These are phyloP conservation scores for Malus orientalis DNA, from an alignment of 306 rosid species.

Conservation along the genomic window DNA sequence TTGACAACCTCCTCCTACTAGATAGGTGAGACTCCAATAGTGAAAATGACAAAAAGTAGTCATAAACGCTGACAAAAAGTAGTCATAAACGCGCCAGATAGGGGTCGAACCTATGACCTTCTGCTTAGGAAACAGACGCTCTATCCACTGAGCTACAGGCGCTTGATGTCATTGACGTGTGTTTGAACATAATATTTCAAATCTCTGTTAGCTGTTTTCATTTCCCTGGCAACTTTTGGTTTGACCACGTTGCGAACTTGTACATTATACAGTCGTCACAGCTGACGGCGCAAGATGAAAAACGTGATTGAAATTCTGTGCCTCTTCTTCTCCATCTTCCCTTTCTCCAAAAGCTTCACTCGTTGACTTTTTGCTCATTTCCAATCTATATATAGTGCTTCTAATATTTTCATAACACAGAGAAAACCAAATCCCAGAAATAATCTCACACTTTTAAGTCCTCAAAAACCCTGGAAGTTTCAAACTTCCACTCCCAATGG, in stretches of 20 bases:
- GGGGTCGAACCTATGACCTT: too few species aligned
- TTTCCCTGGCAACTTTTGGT: not conserved
- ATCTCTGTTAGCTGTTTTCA: too few species aligned
- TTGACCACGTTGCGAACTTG: conserved; percentile 24
- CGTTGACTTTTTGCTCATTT: conserved; percentile 17
- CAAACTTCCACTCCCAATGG: not conserved
- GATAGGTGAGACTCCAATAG: too few species aligned
- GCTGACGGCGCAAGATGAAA: conserved; percentile 50
- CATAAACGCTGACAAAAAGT: too few species aligned
- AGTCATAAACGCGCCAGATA: too few species aligned
- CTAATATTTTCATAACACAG: not conserved
- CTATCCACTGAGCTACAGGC: too few species aligned
- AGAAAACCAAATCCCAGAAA: not conserved
- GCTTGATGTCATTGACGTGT: too few species aligned
- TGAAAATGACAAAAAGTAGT: too few species aligned
- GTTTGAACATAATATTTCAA: too few species aligned
- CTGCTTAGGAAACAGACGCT: too few species aligned
- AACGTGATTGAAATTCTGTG: conserved; percentile 4
- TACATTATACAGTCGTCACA: conserved; percentile 8
- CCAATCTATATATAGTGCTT: not conserved
- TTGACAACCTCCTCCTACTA: too few species aligned
- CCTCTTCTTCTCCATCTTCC: not conserved
- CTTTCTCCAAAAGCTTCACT: conserved; percentile 13
- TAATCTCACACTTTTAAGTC: not conserved
- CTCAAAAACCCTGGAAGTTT: not conserved